These are phyloP conservation scores for Amaranthus hypochondriacus DNA, from an alignment of 148 eudicot species.

Conservation along the genomic window DNA sequence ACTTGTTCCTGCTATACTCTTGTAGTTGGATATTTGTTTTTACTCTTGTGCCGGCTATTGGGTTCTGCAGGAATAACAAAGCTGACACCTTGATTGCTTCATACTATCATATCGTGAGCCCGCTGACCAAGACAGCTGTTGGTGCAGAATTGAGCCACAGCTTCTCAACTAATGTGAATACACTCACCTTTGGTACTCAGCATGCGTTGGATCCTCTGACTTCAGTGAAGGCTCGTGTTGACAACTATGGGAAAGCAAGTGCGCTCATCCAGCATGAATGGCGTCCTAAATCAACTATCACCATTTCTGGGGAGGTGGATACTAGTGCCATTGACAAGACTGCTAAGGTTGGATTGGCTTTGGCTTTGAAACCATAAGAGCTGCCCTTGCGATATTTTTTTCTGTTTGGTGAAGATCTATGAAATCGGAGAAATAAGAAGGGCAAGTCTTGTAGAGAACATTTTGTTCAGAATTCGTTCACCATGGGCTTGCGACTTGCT, in stretches of 20 bases:
- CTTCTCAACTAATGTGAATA: slow-evolving; percentile 66
- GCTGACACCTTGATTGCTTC: slow-evolving; percentile 55
- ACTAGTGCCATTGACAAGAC: slow-evolving; percentile 78
- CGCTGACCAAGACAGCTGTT: slow-evolving; percentile 66
- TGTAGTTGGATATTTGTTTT: too few relatives aligned
- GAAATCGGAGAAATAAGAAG: slow-evolving; percentile 23
- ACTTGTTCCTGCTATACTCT: too few relatives aligned
- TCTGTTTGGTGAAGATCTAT: slow-evolving; percentile 23
- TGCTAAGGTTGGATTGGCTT: slow-evolving; percentile 65
- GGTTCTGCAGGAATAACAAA: slow-evolving; percentile 56
- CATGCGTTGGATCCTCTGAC: slow-evolving; percentile 68
- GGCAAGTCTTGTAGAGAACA: not conserved
- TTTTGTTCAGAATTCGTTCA: slow-evolving; percentile 16
- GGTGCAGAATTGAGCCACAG: slow-evolving; percentile 72
- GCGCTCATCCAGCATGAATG: slow-evolving; percentile 75
- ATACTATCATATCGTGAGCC: slow-evolving; percentile 69
- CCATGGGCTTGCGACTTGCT: slow-evolving; percentile 22
- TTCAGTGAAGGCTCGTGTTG: slow-evolving; percentile 52
- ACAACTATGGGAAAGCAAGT: slow-evolving; percentile 66
- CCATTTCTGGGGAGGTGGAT: slow-evolving; percentile 76
- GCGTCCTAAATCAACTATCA: slow-evolving; percentile 67
- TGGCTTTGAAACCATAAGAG: slow-evolving; percentile 65
- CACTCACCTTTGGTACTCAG: slow-evolving; percentile 66
- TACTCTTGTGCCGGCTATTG: not conserved
- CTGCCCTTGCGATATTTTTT: slow-evolving; percentile 12